A percentile compares a stretch with the other conserved stretches of the same genome.
These are phyloP conservation scores for Beauveria bassiana DNA, from an alignment of 2,329 filamentous ascomycete species.

Conservation along the genomic window DNA sequence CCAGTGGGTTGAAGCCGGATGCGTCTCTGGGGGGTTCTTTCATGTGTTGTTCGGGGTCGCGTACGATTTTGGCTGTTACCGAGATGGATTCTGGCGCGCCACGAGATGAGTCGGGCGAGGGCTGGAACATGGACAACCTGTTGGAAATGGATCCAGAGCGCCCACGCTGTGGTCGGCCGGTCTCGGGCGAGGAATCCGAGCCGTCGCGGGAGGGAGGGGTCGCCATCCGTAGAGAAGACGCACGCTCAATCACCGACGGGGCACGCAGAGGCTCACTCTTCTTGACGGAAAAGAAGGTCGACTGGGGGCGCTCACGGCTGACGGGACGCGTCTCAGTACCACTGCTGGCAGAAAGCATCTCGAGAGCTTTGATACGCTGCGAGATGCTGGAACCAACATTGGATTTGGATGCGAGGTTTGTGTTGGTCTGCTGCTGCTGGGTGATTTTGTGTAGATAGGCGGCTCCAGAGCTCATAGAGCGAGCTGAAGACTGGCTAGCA, in stretches of 20 bases:
- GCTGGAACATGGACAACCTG: conserved; percentile 49
- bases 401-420: conserved; percentile 52
- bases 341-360: conserved; percentile 56
- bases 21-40: conserved; percentile 31
- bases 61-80: conserved; percentile 76
- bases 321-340: conserved; percentile 19
- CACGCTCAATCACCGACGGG: conserved; percentile 37
- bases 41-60: conserved; percentile 44
- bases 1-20: conserved; percentile 38
- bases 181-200: conserved; percentile 40
- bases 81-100: conserved; percentile 69
- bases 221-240: conserved; percentile 26
- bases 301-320: conserved; percentile 36
- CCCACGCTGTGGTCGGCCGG: conserved; percentile 29
- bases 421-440: conserved; percentile 39
- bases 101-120: conserved; percentile 25
- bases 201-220: conserved; percentile 31
- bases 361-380: conserved; percentile 86
- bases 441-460: conserved; percentile 47
- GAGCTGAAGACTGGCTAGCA: conserved; percentile 35
- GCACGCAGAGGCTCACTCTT: conserved; percentile 39
- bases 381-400: conserved; percentile 88
- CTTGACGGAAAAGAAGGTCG: conserved; percentile 53
- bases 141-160: conserved; percentile 48
- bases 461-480: conserved; percentile 50